Conservation (phyloP, 139 green algal species). For the Chlamydomonas asymmetrica region DNA sequence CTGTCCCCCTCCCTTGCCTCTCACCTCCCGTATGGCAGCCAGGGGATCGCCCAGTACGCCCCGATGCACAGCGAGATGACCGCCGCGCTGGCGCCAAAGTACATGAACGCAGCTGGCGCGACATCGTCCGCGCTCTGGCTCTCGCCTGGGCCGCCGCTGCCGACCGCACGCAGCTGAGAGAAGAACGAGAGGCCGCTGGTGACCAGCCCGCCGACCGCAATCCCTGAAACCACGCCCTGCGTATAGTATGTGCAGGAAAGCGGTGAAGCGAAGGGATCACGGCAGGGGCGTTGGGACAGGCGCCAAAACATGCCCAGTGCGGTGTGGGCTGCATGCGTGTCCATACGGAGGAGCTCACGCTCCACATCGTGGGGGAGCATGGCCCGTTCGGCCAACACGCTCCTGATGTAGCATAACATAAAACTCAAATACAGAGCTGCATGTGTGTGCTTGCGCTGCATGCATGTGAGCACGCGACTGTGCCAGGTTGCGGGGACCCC, state of each 20-base stretch:
- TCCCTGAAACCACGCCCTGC: constrained; percentile 46
- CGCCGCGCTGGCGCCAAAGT: constrained; percentile 39
- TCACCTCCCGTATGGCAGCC: constrained; percentile 42
- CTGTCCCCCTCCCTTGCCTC: too few species aligned
- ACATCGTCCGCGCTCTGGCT: constrained; percentile 36
- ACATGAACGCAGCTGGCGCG: constrained; percentile 45
- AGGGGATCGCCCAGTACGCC: constrained; percentile 36
- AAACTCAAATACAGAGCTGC: too few species aligned
- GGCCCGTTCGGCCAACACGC: too few species aligned
- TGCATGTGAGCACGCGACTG: too few species aligned
- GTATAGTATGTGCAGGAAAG: not conserved
- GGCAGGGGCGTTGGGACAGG: too few species aligned
- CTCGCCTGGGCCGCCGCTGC: constrained; percentile 3
- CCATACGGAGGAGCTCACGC: too few species aligned
- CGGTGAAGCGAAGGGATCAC: not conserved
- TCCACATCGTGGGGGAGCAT: too few species aligned
- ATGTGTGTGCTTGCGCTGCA: too few species aligned
- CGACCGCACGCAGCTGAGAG: constrained; percentile 33
- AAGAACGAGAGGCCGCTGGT: constrained; percentile 40
- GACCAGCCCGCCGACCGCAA: constrained; percentile 44
- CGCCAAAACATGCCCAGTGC: too few species aligned
- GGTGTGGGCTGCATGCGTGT: too few species aligned
- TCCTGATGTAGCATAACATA: too few species aligned
- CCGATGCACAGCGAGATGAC: constrained; percentile 36
- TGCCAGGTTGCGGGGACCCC: too few species aligned